Evolutionary conservation across 2,329 filamentous ascomycete species (phyloP).

Genomic region (Akanthomyces dipterigenus): DNA sequence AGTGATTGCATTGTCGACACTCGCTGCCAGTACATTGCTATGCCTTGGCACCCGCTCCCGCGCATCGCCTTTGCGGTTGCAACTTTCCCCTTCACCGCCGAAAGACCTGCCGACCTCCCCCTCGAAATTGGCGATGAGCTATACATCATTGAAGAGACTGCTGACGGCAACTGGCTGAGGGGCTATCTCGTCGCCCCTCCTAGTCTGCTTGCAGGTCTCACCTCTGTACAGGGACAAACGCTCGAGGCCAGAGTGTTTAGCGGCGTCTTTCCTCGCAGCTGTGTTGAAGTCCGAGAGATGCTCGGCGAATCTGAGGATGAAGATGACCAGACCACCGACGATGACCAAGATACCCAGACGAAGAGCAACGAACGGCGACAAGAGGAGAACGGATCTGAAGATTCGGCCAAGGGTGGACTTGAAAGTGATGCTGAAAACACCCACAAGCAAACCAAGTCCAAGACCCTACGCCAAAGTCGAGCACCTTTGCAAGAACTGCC

Average conservation of each 20-base stretch:
- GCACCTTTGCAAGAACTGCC: constrained; percentile 29
- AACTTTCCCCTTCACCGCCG: constrained; percentile 86
- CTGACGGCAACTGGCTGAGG: constrained; percentile 85
- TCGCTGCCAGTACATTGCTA: constrained; percentile 32
- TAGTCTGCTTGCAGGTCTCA: constrained; percentile 84
- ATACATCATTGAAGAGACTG: constrained; percentile 96
- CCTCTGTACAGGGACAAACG: constrained; percentile 83
- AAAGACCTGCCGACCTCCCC: constrained; percentile 81
- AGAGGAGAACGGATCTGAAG: constrained; percentile 30
- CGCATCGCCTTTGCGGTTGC: constrained; percentile 97
- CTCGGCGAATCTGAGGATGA: constrained; percentile 64
- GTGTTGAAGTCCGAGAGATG: constrained; percentile 90
- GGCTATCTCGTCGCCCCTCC: constrained; percentile 94
- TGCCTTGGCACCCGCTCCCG: constrained; percentile 96
- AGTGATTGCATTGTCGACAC: constrained; percentile 7
- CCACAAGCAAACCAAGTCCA: constrained; percentile 19
- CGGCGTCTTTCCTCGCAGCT: constrained; percentile 93
- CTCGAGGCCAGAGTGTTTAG: constrained; percentile 95
- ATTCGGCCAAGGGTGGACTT: constrained; percentile 51
- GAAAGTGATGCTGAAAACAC: constrained; percentile 29
- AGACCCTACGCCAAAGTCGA: constrained; percentile 20
- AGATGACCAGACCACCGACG: constrained; percentile 34
- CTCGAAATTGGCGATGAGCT: constrained; percentile 97
- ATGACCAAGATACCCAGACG: constrained; percentile 25
- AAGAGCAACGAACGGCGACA: constrained; percentile 19